Base-by-base conservation (phyloP, 2,329 filamentous ascomycete species). In the Penicillium sp. region DNA sequence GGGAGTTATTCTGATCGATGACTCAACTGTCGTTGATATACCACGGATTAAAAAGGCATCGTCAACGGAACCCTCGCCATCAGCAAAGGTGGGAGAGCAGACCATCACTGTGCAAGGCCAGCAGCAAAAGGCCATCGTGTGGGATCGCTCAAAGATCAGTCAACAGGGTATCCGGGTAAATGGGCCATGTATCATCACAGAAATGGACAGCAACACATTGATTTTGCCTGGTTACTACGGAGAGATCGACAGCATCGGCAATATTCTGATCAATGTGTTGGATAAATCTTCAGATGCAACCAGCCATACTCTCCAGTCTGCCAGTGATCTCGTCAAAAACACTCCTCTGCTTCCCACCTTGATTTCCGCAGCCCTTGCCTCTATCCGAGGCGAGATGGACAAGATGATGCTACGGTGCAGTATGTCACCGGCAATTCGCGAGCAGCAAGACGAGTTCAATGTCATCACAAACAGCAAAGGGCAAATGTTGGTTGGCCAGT, bases 361-460 rank as follows among this genome's bases (percentile, higher is more conserved):
- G 2, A 76, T 82, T 4, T 75, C 77, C 1, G 78, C 78, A 6
- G 76, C 80, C 0, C 72, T 82, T 10, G 77, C 75, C 8, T 81
- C 80, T 0, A 81, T 70, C 15, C 73, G 81, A 38, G 73, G 76
- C 31, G 81, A 83, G 60, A 83, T 83, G 81, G 81, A 83, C 58
- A 79, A 78, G 0, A 71, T 82, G 35, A 81, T 83, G 75, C 73
- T 82, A n/a, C 76, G 81, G 8, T 81, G 79, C 55, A 78, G 79
- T 43, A 82, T 83, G 80, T 81, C 79, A 2, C 81, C 81, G 0
- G 80, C 79, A 0, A 82, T 83, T 43, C 74, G 81, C 17, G 81
- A 83, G 53, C 80, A 83, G 51, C 81, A 83, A 60, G 81, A 83
- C 31, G 81, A 83, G 59, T 83, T 82, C 69, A 83, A 83, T 35